Conservation (phyloP, 2,329 filamentous ascomycete species). For the Aureobasidium sp. region DNA sequence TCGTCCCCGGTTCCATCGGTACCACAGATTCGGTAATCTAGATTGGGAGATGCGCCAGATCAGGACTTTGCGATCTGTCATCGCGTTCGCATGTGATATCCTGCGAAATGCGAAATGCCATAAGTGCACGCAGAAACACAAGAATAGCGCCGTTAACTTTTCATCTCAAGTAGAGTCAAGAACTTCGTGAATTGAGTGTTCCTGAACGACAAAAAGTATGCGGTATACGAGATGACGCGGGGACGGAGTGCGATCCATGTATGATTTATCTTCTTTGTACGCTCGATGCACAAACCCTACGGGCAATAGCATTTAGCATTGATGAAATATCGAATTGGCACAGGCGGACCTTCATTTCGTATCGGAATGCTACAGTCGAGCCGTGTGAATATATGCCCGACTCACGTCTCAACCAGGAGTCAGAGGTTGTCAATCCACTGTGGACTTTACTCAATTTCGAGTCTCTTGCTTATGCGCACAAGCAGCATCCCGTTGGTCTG, state of each 20-base stretch:
- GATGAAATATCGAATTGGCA: neutral
- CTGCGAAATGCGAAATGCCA: neutral
- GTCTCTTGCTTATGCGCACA: conserved; percentile 59
- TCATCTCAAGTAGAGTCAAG: neutral
- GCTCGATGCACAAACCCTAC: neutral
- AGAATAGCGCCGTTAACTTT: neutral
- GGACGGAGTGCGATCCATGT: neutral
- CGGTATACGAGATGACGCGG: neutral
- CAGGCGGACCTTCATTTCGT: neutral
- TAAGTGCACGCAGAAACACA: neutral
- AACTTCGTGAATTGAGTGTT: neutral
- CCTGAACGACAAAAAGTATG: neutral
- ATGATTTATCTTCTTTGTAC: neutral
- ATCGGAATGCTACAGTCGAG: neutral
- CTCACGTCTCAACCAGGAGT: neutral
- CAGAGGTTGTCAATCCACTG: neutral
- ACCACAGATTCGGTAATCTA: neutral
- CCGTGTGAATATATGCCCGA: neutral
- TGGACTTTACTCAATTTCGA: neutral
- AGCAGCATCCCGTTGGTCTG: conserved; percentile 62
- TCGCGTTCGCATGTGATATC: neutral
- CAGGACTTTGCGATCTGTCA: neutral
- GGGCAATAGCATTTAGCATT: neutral
- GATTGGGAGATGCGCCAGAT: neutral
- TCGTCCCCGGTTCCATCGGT: neutral